These are phyloP conservation scores for Fusarium xylarioides DNA, from an alignment of 2,329 filamentous ascomycete genomes.

Conservation along the genomic window DNA sequence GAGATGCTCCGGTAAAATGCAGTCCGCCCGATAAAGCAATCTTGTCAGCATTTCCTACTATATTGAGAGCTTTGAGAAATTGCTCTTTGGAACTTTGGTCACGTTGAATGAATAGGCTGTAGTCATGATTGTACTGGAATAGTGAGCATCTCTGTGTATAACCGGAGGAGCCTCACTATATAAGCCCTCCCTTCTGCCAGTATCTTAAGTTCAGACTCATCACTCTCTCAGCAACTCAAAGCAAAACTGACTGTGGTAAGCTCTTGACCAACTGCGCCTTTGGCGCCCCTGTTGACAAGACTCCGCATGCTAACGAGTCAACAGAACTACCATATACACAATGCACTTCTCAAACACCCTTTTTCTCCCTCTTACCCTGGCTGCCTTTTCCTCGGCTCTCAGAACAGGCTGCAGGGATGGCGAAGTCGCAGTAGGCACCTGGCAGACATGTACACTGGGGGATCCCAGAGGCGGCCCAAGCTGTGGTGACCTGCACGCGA, in stretches of 20 bases:
- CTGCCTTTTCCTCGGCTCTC: not conserved
- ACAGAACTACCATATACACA: not conserved
- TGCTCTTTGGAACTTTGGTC: not conserved
- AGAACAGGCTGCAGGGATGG: not conserved
- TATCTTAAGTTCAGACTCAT: too few species aligned
- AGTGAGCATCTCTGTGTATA: too few species aligned
- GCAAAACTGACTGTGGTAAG: too few species aligned
- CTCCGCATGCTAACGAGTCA: not conserved
- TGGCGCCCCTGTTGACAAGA: accelerated
- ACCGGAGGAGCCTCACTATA: too few species aligned
- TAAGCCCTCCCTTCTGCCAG: too few species aligned
- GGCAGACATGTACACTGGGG: not conserved
- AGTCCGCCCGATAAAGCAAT: not conserved
- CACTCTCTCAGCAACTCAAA: too few species aligned
- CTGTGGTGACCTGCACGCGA: not conserved
- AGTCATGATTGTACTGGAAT: too few species aligned
- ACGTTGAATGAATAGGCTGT: too few species aligned
- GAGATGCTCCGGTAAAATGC: not conserved
- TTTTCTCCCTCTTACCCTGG: accelerated
- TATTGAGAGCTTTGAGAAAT: not conserved
- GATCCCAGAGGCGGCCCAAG: not conserved
- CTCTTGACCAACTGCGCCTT: too few species aligned
- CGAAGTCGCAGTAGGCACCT: not conserved
- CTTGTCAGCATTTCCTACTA: not conserved
- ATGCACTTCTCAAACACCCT: not conserved